phyloP scores from a whole-genome alignment of 371 early-diverging fungal species.

The Encephalitozoon intestinalis region DNA sequence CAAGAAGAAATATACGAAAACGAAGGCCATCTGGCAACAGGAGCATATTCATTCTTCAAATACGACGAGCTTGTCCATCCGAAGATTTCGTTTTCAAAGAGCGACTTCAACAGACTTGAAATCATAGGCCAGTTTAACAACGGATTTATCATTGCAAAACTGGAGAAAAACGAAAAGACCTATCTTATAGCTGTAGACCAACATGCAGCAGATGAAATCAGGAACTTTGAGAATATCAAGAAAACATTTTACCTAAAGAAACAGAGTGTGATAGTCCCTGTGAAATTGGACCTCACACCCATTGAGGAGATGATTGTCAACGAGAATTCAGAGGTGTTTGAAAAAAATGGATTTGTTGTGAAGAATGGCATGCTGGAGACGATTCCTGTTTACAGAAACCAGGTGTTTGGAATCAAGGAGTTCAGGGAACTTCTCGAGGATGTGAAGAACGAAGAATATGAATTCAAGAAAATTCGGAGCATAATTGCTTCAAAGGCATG shows the following conservation, averaged over 20 bases:
- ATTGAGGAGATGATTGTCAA: slow-evolving; percentile 71
- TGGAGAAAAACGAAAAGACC: slow-evolving; percentile 61
- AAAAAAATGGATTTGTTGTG: slow-evolving; percentile 58
- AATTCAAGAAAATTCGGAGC: slow-evolving; percentile 10
- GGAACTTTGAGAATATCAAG: slow-evolving; percentile 72
- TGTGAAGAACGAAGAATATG: slow-evolving; percentile 35
- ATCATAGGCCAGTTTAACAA: slow-evolving; percentile 91
- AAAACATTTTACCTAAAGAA: slow-evolving; percentile 52
- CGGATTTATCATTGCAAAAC: slow-evolving; percentile 78
- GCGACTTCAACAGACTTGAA: slow-evolving; percentile 72
- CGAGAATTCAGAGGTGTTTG: slow-evolving; percentile 67
- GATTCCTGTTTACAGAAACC: slow-evolving; percentile 50
- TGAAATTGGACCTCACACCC: slow-evolving; percentile 66
- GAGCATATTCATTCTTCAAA: neutral
- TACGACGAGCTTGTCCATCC: neutral
- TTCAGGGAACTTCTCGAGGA: slow-evolving; percentile 48
- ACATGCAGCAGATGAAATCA: slow-evolving; percentile 94
- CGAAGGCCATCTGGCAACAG: neutral
- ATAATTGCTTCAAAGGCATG: slow-evolving; percentile 66
- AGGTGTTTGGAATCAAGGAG: slow-evolving; percentile 51
- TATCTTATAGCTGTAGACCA: slow-evolving; percentile 89
- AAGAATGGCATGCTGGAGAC: slow-evolving; percentile 21
- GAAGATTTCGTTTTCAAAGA: slow-evolving; percentile 60
- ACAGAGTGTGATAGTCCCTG: slow-evolving; percentile 66
- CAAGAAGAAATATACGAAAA: neutral